These are phyloP conservation scores for Serendipita sp. DNA, from an alignment of 768 basidiomycete genomes.

Conservation along the genomic window DNA sequence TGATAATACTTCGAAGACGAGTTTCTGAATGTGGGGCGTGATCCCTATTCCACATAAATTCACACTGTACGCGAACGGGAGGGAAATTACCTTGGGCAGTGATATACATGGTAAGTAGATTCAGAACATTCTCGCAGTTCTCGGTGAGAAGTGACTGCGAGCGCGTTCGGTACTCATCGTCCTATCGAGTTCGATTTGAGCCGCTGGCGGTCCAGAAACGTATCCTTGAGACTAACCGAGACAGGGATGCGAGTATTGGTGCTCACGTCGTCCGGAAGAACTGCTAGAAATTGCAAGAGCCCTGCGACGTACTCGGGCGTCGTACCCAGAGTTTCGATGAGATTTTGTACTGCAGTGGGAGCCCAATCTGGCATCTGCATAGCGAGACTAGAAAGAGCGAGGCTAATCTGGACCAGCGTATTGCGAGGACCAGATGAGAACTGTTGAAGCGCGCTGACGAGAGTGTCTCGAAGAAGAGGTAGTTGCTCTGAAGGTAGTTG, in stretches of 20 bases:
- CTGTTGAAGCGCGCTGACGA: conserved; percentile 56
- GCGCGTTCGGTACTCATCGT: conserved; percentile 56
- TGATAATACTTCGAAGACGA: conserved; percentile 71
- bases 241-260: conserved; percentile 77
- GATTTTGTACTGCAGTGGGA: conserved; percentile 47
- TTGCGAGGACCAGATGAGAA: conserved; percentile 61
- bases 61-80: background rate
- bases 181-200: conserved; percentile 21
- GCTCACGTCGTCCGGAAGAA: conserved; percentile 78
- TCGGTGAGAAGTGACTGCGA: conserved; percentile 43
- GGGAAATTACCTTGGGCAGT: conserved; percentile 53
- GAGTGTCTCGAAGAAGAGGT: conserved; percentile 70
- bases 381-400: conserved; percentile 80
- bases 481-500: conserved; percentile 66
- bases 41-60: conserved; percentile 40
- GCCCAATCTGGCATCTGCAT: conserved; percentile 79
- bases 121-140: conserved; percentile 56
- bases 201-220: background rate
- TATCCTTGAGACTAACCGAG: conserved; percentile 39
- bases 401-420: conserved; percentile 75
- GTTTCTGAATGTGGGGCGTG: conserved; percentile 55
- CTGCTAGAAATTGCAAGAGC: conserved; percentile 74
- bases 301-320: conserved; percentile 71
- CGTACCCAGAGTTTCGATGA: conserved; percentile 75
- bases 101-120: conserved; percentile 73